phyloP scores from a whole-genome alignment of 192 early-diverging fungal genomes.

The Coemansia sp. region DNA sequence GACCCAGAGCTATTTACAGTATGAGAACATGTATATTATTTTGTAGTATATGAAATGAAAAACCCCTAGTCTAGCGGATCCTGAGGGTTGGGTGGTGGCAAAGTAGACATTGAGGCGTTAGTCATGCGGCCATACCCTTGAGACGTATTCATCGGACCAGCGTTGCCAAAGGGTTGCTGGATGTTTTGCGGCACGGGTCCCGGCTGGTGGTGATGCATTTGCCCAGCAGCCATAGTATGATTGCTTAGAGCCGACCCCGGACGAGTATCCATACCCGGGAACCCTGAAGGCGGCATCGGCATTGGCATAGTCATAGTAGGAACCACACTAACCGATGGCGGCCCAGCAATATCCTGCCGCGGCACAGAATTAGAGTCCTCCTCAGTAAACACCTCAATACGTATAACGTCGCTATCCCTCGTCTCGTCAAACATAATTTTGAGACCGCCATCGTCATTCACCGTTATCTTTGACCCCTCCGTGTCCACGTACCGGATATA shows the following conservation, averaged over 20 bases:
- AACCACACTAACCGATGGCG: not conserved
- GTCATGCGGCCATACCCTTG: constrained; percentile 25
- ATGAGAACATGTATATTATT: not conserved
- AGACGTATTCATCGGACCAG: constrained; percentile 20
- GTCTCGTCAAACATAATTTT: constrained; percentile 54
- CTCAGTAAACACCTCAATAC: constrained; percentile 39
- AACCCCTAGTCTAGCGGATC: constrained; percentile 29
- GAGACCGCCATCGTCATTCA: constrained; percentile 50
- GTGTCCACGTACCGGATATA: constrained; percentile 46
- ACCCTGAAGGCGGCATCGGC: constrained; percentile 47
- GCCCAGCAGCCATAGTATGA: constrained; percentile 9
- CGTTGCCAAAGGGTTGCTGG: constrained; percentile 14
- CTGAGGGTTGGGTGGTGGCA: constrained; percentile 44
- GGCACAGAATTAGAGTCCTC: constrained; percentile 2
- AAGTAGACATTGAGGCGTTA: constrained; percentile 32
- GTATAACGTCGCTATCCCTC: constrained; percentile 30
- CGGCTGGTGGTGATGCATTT: constrained; percentile 12
- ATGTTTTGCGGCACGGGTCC: constrained; percentile 30
- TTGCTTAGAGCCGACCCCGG: constrained; percentile 39
- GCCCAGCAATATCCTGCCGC: constrained; percentile 3
- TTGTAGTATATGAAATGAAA: not conserved
- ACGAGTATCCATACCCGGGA: constrained; percentile 47
- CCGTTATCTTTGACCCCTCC: constrained; percentile 41
- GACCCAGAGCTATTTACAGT: constrained; percentile 32
- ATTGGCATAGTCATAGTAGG: constrained; percentile 46